A percentile compares a stretch with the other conserved stretches of the same genome.
These are phyloP conservation scores for Ambrosiella beaveri DNA, from an alignment of 2,329 filamentous ascomycete species.

Conservation along the genomic window DNA sequence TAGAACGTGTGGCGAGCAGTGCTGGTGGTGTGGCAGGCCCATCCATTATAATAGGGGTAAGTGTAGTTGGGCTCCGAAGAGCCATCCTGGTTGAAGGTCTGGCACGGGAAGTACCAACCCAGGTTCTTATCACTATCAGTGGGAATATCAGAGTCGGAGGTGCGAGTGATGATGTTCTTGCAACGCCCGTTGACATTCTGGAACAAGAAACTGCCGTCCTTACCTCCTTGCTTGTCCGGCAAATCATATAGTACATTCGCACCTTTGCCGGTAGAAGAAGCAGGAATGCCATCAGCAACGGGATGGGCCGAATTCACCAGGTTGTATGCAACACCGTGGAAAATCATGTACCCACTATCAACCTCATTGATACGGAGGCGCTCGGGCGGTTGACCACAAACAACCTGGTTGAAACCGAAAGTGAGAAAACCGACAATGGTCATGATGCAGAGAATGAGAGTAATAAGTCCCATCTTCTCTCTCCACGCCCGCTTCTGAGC, in stretches of 20 bases:
- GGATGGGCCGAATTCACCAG: slow-evolving; percentile 63
- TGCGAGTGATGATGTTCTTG: slow-evolving; percentile 69
- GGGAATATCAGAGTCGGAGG: slow-evolving; percentile 58
- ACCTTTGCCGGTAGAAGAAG: slow-evolving; percentile 27
- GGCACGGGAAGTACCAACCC: slow-evolving; percentile 96
- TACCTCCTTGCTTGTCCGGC: slow-evolving; percentile 64
- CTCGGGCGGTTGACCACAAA: slow-evolving; percentile 56
- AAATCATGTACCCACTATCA: slow-evolving; percentile 74
- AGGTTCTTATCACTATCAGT: slow-evolving; percentile 55
- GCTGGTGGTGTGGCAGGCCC: slow-evolving; percentile 68
- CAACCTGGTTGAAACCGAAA: slow-evolving; percentile 82
- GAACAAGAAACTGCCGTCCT: slow-evolving; percentile 92
- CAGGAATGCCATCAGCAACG: slow-evolving; percentile 58
- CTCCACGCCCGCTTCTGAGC: slow-evolving; percentile 87
- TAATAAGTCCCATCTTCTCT: slow-evolving; percentile 94
- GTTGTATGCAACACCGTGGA: slow-evolving; percentile 83
- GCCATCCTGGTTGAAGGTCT: slow-evolving; percentile 81
- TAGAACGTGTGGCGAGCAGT: slow-evolving; percentile 61
- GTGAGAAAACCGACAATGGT: slow-evolving; percentile 84
- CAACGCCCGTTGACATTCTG: slow-evolving; percentile 97
- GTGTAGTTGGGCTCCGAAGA: slow-evolving; percentile 62
- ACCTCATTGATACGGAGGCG: slow-evolving; percentile 75
- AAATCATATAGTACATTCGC: slow-evolving; percentile 79
- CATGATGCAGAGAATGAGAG: slow-evolving; percentile 79
- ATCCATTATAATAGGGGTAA: slow-evolving; percentile 61